phyloP scores from a whole-genome alignment of 164 flowering plant species.

The Litsea cubeba region DNA sequence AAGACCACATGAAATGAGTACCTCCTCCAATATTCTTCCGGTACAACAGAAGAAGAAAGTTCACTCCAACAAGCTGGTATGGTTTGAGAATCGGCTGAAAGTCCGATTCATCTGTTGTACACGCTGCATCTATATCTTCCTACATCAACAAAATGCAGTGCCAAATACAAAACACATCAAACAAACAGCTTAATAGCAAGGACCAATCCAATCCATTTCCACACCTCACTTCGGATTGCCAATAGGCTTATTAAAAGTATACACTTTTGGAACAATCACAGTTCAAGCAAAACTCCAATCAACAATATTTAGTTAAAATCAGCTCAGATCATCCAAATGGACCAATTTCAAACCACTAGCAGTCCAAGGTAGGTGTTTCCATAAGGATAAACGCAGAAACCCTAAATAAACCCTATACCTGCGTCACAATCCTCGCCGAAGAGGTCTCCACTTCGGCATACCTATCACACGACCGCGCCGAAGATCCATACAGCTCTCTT shows the following conservation, averaged over 20 bases:
- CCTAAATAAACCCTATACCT: constrained; percentile 34
- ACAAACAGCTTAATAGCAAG: background rate
- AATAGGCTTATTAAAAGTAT: background rate
- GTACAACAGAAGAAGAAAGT: constrained; percentile 82
- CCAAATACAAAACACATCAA: background rate
- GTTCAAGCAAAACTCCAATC: background rate
- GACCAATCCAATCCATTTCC: background rate
- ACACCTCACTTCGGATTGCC: background rate
- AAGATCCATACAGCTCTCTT: constrained; percentile 69
- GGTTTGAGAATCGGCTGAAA: constrained; percentile 88
- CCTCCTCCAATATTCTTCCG: constrained; percentile 90
- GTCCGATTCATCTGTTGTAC: constrained; percentile 55
- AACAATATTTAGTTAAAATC: background rate
- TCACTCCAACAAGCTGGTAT: constrained; percentile 96
- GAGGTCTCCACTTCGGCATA: constrained; percentile 73
- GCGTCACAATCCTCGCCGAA: constrained; percentile 75
- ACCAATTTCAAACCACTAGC: background rate
- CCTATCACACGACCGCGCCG: constrained; percentile 38
- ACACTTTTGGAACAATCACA: background rate
- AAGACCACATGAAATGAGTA: constrained; percentile 18
- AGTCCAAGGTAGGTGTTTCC: background rate
- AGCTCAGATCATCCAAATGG: background rate
- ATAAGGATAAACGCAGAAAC: background rate
- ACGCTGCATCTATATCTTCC: constrained; percentile 80
- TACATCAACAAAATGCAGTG: constrained; percentile 16